These are phyloP conservation scores for Chimonanthus salicifolius DNA, from an alignment of 164 flowering plant genomes.

Conservation along the genomic window DNA sequence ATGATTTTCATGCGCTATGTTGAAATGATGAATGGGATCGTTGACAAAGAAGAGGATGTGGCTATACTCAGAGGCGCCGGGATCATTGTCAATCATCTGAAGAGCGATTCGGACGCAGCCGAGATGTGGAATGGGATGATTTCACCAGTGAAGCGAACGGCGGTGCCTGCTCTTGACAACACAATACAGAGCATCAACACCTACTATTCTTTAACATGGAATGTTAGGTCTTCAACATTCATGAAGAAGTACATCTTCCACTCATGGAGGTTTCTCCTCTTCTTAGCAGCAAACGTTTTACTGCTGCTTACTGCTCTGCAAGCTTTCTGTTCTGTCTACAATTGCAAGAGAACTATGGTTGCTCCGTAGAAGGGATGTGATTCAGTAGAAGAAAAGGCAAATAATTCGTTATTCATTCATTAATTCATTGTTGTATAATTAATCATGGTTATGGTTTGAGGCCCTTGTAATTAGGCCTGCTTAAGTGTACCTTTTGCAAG, in stretches of 20 bases:
- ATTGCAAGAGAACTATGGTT: background rate
- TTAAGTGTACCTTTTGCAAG: too few species aligned
- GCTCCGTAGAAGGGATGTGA: background rate
- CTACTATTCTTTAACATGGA: constrained; percentile 12
- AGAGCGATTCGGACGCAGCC: background rate
- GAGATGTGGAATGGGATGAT: constrained; percentile 14
- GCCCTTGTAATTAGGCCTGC: too few species aligned
- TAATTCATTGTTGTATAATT: too few species aligned
- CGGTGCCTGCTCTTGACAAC: constrained; percentile 4
- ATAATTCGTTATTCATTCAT: too few species aligned
- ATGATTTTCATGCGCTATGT: constrained; percentile 18
- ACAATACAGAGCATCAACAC: constrained; percentile 8
- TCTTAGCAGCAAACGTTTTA: constrained; percentile 10
- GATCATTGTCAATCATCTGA: constrained; percentile 10
- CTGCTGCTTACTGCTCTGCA: constrained; percentile 11
- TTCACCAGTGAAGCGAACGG: constrained; percentile 6
- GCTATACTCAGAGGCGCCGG: constrained; percentile 14
- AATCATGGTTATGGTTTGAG: too few species aligned
- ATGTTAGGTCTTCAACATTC: constrained; percentile 1
- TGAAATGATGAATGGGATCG: constrained; percentile 23
- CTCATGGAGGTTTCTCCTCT: constrained; percentile 14
- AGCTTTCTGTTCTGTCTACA: constrained; percentile 13
- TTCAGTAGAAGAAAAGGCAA: too few species aligned
- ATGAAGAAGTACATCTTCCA: constrained; percentile 12
- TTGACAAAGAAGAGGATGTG: constrained; percentile 17